phyloP scores from a whole-genome alignment of 192 early-diverging fungal species.

The Allomyces arbusculus region DNA sequence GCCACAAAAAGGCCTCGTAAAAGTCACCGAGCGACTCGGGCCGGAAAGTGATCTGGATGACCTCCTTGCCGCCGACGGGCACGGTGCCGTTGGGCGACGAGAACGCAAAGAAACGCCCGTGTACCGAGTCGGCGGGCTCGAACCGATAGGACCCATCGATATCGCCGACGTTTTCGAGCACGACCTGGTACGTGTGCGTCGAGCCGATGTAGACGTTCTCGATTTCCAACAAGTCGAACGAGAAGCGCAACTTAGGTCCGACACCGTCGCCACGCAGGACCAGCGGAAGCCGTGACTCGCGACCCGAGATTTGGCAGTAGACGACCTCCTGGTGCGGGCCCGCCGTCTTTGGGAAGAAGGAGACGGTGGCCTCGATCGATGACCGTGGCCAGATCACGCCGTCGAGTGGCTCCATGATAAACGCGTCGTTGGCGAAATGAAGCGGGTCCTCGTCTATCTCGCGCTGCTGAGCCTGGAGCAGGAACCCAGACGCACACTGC shows the following conservation, averaged over 20 bases:
- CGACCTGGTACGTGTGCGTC: slow-evolving; percentile 26
- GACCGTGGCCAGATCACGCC: slow-evolving; percentile 35
- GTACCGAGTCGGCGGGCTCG: slow-evolving; percentile 6
- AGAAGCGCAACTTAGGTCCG: slow-evolving; percentile 31
- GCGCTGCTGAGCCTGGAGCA: slow-evolving; percentile 11
- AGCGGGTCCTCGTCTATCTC: slow-evolving; percentile 18
- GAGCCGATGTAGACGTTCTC: slow-evolving; percentile 33
- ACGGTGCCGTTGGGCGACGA: slow-evolving; percentile 18
- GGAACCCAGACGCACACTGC: slow-evolving; percentile 11
- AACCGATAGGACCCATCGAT: slow-evolving; percentile 19
- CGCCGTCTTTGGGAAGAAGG: slow-evolving; percentile 19
- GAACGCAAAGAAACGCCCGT: slow-evolving; percentile 28
- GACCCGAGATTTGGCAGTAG: slow-evolving; percentile 31
- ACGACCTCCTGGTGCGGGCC: slow-evolving; percentile 12
- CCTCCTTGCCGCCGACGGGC: slow-evolving; percentile 17
- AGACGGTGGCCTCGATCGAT: slow-evolving; percentile 18
- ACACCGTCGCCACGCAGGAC: slow-evolving; percentile 27
- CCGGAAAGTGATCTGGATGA: slow-evolving; percentile 17
- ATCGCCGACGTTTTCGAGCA: slow-evolving; percentile 32
- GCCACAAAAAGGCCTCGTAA: slow-evolving; percentile 29
- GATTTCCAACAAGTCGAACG: slow-evolving; percentile 27
- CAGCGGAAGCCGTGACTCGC: slow-evolving; percentile 28
- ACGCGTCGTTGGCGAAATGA: slow-evolving; percentile 14
- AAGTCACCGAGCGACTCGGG: slow-evolving; percentile 27
- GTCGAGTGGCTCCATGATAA: slow-evolving; percentile 18